Base-by-base conservation (phyloP, 495 filamentous ascomycete species). In the Penicillium longicatenatum region DNA sequence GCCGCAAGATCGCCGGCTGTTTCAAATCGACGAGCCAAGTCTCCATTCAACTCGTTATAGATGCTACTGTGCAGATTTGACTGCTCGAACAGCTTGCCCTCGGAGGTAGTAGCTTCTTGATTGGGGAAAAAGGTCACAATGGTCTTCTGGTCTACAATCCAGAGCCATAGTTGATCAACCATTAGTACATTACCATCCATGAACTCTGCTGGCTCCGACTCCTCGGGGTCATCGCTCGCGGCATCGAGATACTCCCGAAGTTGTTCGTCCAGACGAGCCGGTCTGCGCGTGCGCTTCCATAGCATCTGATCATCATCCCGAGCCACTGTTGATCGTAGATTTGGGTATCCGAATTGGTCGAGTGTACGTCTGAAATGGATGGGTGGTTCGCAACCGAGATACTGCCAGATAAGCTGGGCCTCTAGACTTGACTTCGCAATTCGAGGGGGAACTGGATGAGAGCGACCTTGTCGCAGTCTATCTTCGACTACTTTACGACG, bases 81-180 rank as follows among this genome's bases (percentile, higher is more conserved):
- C 60, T 79, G 74, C 33, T 86, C 82, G 55, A 84, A 87, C 0
- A 86, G 60, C 14, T 81, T 83, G 0, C 79, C 84, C 52, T 86
- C 83, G 1, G 71, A 73, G 0, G 68, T 77, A 2, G 70, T 74
- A 6, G 72, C 66, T 43, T 76, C 70, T 44, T 75, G 73, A 16
- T 71, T 69, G 1, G 84, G 81, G 57, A 86, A 86, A 65, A 85
- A 86, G 0, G 85, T 86, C 9, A 80, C 70, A 31, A 86, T 61
- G 2, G 80, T 84, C 75, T 82, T 84, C 22, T 75, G 74, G 54
- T 87, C 79, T 6, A 87, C 79, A 14, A 86, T 81, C 84, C 84
- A 89, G 1, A 88, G 66, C 86, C 86, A 89, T 5, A 89, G 71
- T 57, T 88, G 85, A 58, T 89, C 86, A 8, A 89, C 85, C 85